Evolutionary conservation across 805 yeast species (phyloP).

Genomic region (Saccharomycopsis lassenensis): DNA sequence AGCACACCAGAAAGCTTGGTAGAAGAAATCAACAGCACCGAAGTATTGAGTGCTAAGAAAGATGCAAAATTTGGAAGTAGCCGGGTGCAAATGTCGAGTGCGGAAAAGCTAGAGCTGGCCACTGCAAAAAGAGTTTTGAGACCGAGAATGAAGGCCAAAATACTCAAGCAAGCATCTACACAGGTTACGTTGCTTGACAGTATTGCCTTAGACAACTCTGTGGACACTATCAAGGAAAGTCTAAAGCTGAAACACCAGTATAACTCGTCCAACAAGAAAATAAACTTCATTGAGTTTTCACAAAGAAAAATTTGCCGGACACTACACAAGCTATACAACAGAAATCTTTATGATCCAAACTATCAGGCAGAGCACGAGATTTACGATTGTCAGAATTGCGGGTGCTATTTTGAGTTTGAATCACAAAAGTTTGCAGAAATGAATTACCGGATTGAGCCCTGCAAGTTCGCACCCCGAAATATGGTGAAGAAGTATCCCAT

Average conservation of each 20-base stretch:
- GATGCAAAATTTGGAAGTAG: too few species aligned
- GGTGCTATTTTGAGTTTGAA: constrained; percentile 20
- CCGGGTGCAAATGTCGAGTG: neutral
- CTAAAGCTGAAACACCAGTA: neutral
- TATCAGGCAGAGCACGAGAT: constrained; percentile 6
- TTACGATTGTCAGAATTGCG: constrained; percentile 25
- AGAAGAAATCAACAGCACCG: neutral
- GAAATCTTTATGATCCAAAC: constrained; percentile 14
- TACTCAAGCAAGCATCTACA: neutral
- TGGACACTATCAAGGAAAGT: constrained; percentile 18
- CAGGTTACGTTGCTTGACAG: too few species aligned
- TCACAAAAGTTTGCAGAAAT: neutral
- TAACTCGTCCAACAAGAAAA: neutral
- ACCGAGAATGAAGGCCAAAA: constrained; percentile 7
- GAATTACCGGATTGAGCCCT: constrained; percentile 4
- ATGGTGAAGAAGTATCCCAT: neutral
- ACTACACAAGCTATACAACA: constrained; percentile 21
- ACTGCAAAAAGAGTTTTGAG: constrained; percentile 8
- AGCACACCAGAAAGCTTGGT: too few species aligned
- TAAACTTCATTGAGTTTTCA: constrained; percentile 26
- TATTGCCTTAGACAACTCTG: constrained; percentile 14
- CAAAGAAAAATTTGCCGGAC: constrained; percentile 20
- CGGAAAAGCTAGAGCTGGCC: neutral
- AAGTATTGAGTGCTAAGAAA: neutral
- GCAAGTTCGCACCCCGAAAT: constrained; percentile 1